Percentiles rank a stretch among this genome's conserved stretches.
Conservation (phyloP, 345 rosid genomes). For the Microthlaspi erraticum region DNA sequence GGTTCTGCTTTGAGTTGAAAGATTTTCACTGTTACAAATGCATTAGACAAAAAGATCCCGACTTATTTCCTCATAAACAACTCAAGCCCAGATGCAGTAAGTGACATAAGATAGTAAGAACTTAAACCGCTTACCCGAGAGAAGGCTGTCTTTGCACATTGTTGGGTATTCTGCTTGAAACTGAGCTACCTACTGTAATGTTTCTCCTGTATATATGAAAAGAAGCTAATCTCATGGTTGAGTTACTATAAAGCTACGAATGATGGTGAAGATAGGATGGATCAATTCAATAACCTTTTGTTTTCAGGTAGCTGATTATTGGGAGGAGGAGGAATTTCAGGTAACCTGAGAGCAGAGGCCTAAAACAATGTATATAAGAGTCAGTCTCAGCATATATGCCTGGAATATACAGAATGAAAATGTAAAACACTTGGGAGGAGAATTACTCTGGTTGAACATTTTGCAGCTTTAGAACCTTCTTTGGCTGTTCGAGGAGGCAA, state of each 20-base stretch:
- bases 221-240: slow-evolving; percentile 21
- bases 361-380: slow-evolving; percentile 38
- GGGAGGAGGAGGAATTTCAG: slow-evolving; percentile 53
- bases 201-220: slow-evolving; percentile 46
- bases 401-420: slow-evolving; percentile 4
- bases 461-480: slow-evolving; percentile 44
- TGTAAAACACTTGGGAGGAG: slow-evolving; percentile 17
- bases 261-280: background rate
- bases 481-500: slow-evolving; percentile 44
- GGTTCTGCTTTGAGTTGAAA: slow-evolving; percentile 50
- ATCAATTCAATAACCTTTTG: slow-evolving; percentile 55
- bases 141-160: slow-evolving; percentile 43
- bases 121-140: slow-evolving; percentile 46
- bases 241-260: background rate
- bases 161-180: slow-evolving; percentile 48
- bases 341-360: slow-evolving; percentile 53
- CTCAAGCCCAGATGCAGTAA: slow-evolving; percentile 10
- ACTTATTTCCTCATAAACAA: slow-evolving; percentile 3
- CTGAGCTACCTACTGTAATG: slow-evolving; percentile 44
- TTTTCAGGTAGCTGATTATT: slow-evolving; percentile 47
- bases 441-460: slow-evolving; percentile 59
- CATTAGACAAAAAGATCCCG: slow-evolving; percentile 10
- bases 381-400: slow-evolving; percentile 20
- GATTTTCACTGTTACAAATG: slow-evolving; percentile 50
- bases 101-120: slow-evolving; percentile 4